Evolutionary conservation across 2,329 filamentous ascomycete genomes (phyloP).

Genomic region (Fusarium pseudograminearum): DNA sequence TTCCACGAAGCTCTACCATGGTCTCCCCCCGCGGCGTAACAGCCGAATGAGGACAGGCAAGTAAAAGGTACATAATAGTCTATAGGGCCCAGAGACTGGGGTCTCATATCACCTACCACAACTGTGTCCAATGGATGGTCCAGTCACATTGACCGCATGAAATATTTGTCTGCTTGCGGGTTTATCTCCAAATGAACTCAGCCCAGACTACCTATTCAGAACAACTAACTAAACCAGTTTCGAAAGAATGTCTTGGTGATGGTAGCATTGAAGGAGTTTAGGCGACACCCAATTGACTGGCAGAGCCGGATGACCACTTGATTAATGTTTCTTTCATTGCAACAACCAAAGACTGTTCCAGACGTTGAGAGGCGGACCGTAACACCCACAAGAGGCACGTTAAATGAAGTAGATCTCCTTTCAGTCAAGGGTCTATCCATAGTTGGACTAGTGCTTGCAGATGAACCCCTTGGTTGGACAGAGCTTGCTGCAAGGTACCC

Average conservation of each 20-base stretch:
- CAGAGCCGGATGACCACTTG: slow-evolving; percentile 23
- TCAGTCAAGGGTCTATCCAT: slow-evolving; percentile 30
- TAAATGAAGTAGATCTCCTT: slow-evolving; percentile 47
- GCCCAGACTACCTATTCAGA: not conserved
- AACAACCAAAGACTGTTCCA: slow-evolving; percentile 18
- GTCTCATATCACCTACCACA: slow-evolving; percentile 18
- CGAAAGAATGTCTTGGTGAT: not conserved
- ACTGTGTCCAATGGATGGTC: slow-evolving; percentile 3
- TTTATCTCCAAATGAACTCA: slow-evolving; percentile 32
- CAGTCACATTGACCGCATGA: slow-evolving; percentile 28
- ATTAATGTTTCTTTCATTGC: slow-evolving; percentile 2
- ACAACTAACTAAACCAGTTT: slow-evolving; percentile 24
- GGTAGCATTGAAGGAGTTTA: not conserved
- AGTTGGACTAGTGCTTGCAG: slow-evolving; percentile 29
- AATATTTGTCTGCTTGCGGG: slow-evolving; percentile 18
- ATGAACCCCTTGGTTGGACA: slow-evolving; percentile 28
- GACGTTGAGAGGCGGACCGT: slow-evolving; percentile 39
- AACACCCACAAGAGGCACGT: slow-evolving; percentile 36
- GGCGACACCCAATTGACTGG: slow-evolving; percentile 30
- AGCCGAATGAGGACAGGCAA: slow-evolving; percentile 34
- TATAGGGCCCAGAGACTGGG: slow-evolving; percentile 21
- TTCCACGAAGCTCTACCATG: slow-evolving; percentile 44
- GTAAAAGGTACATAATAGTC: not conserved
- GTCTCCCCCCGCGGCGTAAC: slow-evolving; percentile 22
- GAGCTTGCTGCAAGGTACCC: slow-evolving; percentile 43